These are phyloP conservation scores for Rhodotorula sphaerocarpa DNA, from an alignment of 768 basidiomycete genomes.

Conservation along the genomic window DNA sequence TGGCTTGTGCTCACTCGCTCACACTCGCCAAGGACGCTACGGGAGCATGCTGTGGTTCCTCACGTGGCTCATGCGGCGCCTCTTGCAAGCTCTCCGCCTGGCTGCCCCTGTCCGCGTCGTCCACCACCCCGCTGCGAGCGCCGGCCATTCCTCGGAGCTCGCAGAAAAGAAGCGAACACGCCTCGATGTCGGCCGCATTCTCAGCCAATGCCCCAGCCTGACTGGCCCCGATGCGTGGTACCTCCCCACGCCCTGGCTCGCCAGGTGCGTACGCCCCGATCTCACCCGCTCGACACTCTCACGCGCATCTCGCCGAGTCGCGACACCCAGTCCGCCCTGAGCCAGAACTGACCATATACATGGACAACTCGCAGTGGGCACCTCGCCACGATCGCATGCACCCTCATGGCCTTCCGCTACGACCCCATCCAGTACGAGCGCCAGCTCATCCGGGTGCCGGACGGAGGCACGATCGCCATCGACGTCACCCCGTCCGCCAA, in stretches of 20 bases:
- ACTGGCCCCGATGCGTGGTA: conserved; percentile 13
- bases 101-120: conserved; percentile 11
- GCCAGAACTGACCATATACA: background rate
- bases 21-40: too few relatives aligned
- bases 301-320: background rate
- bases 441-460: conserved; percentile 44
- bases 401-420: conserved; percentile 19
- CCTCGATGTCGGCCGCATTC: too few relatives aligned
- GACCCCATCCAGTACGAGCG: conserved; percentile 38
- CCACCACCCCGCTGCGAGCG: background rate
- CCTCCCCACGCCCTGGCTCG: conserved; percentile 21
- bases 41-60: background rate
- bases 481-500: conserved; percentile 41
- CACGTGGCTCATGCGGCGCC: background rate
- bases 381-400: conserved; percentile 26
- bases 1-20: too few relatives aligned
- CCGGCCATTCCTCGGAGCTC: too few relatives aligned
- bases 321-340: background rate
- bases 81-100: conserved; percentile 13
- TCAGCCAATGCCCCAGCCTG: conserved; percentile 13
- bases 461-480: conserved; percentile 47
- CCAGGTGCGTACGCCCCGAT: background rate
- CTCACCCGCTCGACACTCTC: background rate
- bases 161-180: too few relatives aligned
- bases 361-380: conserved; percentile 11